These are phyloP conservation scores for Nemophila menziesii DNA, from an alignment of 257 asterid genomes.

Conservation along the genomic window DNA sequence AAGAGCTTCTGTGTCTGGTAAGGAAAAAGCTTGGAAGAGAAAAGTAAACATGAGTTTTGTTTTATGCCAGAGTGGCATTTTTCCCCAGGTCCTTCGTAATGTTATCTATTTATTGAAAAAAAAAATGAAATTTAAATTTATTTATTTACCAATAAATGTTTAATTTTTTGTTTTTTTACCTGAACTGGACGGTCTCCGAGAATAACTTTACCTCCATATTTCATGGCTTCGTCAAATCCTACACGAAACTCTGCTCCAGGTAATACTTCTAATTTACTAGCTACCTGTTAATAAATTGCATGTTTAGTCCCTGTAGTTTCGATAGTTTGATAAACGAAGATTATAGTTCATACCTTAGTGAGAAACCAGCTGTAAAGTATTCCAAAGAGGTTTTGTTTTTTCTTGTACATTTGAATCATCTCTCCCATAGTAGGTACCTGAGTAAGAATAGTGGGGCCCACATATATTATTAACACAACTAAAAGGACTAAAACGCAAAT, in stretches of 20 bases:
- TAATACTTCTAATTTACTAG: conserved; percentile 71
- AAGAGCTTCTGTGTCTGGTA: conserved; percentile 64
- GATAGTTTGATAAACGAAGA: neutral
- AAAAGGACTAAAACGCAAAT: neutral
- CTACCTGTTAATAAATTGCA: conserved; percentile 41
- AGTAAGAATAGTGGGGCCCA: conserved; percentile 3
- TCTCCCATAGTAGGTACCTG: conserved; percentile 78
- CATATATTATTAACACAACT: too few relatives aligned
- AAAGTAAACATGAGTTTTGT: conserved; percentile 53
- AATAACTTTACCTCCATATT: conserved; percentile 79
- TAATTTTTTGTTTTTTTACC: conserved; percentile 28
- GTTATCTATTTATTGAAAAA: conserved; percentile 37
- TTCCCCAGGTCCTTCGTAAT: conserved; percentile 76
- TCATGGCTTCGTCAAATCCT: conserved; percentile 89
- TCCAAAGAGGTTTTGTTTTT: conserved; percentile 65
- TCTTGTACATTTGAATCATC: conserved; percentile 89
- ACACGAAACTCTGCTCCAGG: conserved; percentile 98
- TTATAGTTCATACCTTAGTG: conserved; percentile 49
- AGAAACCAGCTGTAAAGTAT: conserved; percentile 94
- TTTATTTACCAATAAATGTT: neutral
- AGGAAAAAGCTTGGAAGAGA: conserved; percentile 73
- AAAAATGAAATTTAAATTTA: neutral
- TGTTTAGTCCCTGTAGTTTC: neutral
- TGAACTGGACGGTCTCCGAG: conserved; percentile 93
- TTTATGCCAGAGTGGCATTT: conserved; percentile 93